Evolutionary conservation across 805 yeast species (phyloP), one percentile per base, ranked within the genome.

Genomic region (Zygosaccharomyces rouxii): DNA sequence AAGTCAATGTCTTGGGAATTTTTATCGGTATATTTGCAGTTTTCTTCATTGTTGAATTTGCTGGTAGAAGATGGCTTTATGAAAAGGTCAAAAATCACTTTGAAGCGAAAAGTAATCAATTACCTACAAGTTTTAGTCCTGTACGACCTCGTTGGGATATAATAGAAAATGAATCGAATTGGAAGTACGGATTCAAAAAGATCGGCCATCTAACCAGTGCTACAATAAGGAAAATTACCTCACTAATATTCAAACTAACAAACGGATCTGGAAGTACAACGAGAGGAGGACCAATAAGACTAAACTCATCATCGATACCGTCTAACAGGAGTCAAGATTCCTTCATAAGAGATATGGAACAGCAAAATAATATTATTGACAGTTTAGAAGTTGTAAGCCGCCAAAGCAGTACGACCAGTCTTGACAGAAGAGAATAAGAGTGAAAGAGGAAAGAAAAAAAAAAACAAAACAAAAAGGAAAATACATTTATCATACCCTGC

Each of bases 1-100:
- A 84, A 51, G 66, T 78, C 47, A 82, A 83, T 14, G 80, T 83
- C 3, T 74, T 84, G 45, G 79, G 86, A 72, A 80, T 85, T 42
- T 83, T 85, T 54, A 52, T 79, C 14, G 69, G 80, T 37, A 82
- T 84, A 45, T 66, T 70, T n/a, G 54, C 63, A 50, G 59, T 68
- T 49, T 69, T 74, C 63, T 48, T 72, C 64, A 28, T 64, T 52
- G 59, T 66, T 55, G 59, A 78, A 68, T 38, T 69, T 60, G 60
- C 71, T 55, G 48, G 71, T 66, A 26, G 79, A 72, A 50, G 58
- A 23, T 53, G 56, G 54, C 50, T 59, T 40, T 59, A 57, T 42
- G 52, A 54, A 14, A 51, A 52, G 39, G 38, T 55, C 29, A 45
- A 52, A 25, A 46, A 46, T 4, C 53, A 55, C 28, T 43, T 52